Percentiles rank a stretch among this genome's conserved stretches.
Evolutionary conservation across 345 rosid species (phyloP).

Genomic region (Microthlaspi erraticum): DNA sequence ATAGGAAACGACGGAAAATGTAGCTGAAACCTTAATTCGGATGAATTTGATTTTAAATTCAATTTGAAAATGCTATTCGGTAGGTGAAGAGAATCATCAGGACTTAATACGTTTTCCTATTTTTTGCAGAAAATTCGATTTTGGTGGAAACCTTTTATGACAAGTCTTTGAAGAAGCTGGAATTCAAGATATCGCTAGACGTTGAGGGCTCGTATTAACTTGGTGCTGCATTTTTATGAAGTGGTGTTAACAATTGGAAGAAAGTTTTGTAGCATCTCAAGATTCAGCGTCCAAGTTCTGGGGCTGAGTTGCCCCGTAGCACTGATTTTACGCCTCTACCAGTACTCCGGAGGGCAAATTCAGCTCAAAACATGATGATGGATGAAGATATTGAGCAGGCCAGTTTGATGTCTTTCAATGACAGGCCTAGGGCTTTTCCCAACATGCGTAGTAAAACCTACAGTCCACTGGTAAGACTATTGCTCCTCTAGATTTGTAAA

Average conservation of each 20-base stretch:
- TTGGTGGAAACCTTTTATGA: slow-evolving; percentile 14
- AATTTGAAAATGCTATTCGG: slow-evolving; percentile 31
- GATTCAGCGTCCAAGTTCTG: slow-evolving; percentile 52
- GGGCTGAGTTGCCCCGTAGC: slow-evolving; percentile 49
- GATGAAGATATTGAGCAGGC: slow-evolving; percentile 90
- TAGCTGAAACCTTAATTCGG: slow-evolving; percentile 3
- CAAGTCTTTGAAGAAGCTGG: slow-evolving; percentile 37
- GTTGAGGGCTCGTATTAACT: not conserved
- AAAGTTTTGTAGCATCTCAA: slow-evolving; percentile 22
- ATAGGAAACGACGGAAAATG: not conserved
- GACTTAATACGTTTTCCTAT: slow-evolving; percentile 4
- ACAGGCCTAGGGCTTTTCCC: slow-evolving; percentile 88
- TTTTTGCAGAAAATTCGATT: slow-evolving; percentile 26
- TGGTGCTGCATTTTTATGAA: slow-evolving; percentile 5
- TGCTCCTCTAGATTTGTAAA: slow-evolving; percentile 6
- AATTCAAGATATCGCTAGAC: slow-evolving; percentile 16
- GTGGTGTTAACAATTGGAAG: slow-evolving; percentile 26
- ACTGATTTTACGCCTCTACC: slow-evolving; percentile 44
- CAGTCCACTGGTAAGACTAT: slow-evolving; percentile 62
- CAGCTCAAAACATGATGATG: slow-evolving; percentile 72
- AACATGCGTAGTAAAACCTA: slow-evolving; percentile 84
- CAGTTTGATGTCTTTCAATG: slow-evolving; percentile 69
- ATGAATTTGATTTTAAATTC: slow-evolving; percentile 21
- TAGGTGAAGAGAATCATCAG: slow-evolving; percentile 34
- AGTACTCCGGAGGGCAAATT: slow-evolving; percentile 53